These are phyloP conservation scores for Aspergillus tanneri DNA, from an alignment of 2,329 filamentous ascomycete genomes.

Conservation along the genomic window DNA sequence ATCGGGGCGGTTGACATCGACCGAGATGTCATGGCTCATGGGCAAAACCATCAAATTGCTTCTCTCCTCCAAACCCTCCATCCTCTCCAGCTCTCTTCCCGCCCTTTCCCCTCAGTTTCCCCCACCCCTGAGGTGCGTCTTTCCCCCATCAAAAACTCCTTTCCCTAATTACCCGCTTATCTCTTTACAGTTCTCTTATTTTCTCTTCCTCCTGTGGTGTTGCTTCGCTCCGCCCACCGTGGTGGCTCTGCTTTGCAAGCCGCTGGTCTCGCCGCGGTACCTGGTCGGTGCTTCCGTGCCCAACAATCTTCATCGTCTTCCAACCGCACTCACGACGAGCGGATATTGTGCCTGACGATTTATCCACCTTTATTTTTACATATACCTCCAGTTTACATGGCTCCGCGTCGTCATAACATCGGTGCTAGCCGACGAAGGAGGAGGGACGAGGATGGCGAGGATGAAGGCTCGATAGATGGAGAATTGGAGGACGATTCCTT, in stretches of 20 bases:
- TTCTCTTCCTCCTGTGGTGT: conserved; percentile 13
- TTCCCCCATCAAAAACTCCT: conserved; percentile 6
- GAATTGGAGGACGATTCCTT: conserved; percentile 61
- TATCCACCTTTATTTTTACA: neutral
- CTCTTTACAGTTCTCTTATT: conserved; percentile 12
- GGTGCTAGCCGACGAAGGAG: conserved; percentile 47
- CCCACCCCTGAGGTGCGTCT: conserved; percentile 20
- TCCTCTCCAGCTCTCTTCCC: conserved; percentile 17
- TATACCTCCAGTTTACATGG: conserved; percentile 37
- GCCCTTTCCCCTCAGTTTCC: conserved; percentile 23
- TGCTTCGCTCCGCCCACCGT: conserved; percentile 8
- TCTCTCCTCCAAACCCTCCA: conserved; percentile 16
- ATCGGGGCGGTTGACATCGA: conserved; percentile 29
- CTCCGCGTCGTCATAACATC: conserved; percentile 45
- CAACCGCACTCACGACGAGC: neutral
- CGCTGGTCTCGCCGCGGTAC: conserved; percentile 22
- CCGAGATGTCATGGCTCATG: conserved; percentile 26
- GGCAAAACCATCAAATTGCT: conserved; percentile 21
- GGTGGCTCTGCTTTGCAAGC: conserved; percentile 21
- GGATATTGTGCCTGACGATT: neutral
- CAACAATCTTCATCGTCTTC: conserved; percentile 3
- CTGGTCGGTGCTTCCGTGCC: conserved; percentile 19
- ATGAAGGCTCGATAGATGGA: conserved; percentile 50
- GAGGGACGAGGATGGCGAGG: conserved; percentile 50
- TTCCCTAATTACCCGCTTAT: neutral